Evolutionary conservation across 2,329 filamentous ascomycete species (phyloP).

Genomic region (Aspergillus sp.): DNA sequence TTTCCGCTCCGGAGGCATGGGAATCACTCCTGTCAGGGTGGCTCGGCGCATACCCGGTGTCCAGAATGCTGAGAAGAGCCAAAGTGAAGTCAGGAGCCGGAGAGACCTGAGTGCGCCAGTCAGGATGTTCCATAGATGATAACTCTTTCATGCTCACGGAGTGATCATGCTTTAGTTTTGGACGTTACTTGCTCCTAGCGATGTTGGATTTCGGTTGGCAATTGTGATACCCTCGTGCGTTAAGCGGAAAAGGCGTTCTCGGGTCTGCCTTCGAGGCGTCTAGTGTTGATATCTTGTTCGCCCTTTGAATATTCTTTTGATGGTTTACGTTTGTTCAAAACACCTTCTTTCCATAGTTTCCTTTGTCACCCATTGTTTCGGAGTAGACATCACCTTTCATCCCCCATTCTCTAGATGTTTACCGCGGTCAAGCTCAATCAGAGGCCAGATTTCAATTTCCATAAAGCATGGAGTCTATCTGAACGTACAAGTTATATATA

Average conservation of each 20-base stretch:
- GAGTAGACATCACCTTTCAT: too few relatives aligned
- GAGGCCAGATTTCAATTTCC: too few relatives aligned
- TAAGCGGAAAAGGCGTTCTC: constrained; percentile 11
- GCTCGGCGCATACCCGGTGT: constrained; percentile 34
- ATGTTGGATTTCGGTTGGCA: constrained; percentile 7
- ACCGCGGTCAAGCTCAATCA: neutral
- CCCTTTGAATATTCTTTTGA: neutral
- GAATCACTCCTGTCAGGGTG: constrained; percentile 22
- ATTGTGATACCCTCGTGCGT: constrained; percentile 27
- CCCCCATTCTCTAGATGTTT: neutral
- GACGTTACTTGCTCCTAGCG: constrained; percentile 4
- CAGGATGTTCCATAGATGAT: constrained; percentile 27
- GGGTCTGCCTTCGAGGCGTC: neutral
- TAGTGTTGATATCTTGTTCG: neutral
- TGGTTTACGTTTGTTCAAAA: neutral
- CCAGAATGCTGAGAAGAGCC: constrained; percentile 26
- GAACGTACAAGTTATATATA: neutral
- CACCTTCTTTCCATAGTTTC: too few relatives aligned
- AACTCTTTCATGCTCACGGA: neutral
- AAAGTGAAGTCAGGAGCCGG: constrained; percentile 27
- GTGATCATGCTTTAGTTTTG: neutral
- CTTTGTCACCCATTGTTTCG: too few relatives aligned
- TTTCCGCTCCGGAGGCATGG: constrained; percentile 23
- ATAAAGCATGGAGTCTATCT: neutral
- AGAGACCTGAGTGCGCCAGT: constrained; percentile 39